phyloP scores from a whole-genome alignment of 495 filamentous ascomycete species.

The Rusavskia elegans region DNA sequence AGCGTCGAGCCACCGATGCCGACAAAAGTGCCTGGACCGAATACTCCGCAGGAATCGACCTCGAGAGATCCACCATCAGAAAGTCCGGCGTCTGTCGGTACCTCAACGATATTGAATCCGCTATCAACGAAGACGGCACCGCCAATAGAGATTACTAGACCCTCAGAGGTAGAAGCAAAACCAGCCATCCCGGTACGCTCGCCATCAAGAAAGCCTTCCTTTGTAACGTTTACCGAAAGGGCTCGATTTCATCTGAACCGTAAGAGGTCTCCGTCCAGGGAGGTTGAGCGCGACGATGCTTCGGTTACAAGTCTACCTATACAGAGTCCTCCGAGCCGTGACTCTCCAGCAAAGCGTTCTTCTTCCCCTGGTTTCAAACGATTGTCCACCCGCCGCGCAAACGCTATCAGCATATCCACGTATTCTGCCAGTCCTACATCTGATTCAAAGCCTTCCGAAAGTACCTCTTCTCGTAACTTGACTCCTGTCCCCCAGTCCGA shows the following conservation, averaged over 20 bases:
- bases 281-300: constrained; percentile 1
- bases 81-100: background rate
- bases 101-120: background rate
- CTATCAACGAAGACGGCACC: background rate
- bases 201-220: constrained; percentile 3
- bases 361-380: constrained; percentile 7
- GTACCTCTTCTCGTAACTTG: background rate
- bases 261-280: constrained; percentile 3
- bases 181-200: constrained; percentile 3
- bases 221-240: background rate
- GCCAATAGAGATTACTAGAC: constrained; percentile 1
- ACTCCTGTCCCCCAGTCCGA: constrained; percentile 4
- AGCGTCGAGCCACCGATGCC: constrained; percentile 2
- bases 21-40: background rate
- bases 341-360: constrained; percentile 1
- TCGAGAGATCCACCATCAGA: constrained; percentile 3
- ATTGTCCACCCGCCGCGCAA: constrained; percentile 6
- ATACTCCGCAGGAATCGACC: background rate
- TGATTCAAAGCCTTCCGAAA: constrained; percentile 2
- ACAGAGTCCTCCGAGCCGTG: constrained; percentile 5
- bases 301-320: constrained; percentile 7
- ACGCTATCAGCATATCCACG: constrained; percentile 11
- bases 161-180: background rate
- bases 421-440: constrained; percentile 10
- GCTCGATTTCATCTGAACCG: constrained; percentile 5